phyloP scores from a whole-genome alignment of 768 basidiomycete genomes.

The Crassisporium funariophilum region DNA sequence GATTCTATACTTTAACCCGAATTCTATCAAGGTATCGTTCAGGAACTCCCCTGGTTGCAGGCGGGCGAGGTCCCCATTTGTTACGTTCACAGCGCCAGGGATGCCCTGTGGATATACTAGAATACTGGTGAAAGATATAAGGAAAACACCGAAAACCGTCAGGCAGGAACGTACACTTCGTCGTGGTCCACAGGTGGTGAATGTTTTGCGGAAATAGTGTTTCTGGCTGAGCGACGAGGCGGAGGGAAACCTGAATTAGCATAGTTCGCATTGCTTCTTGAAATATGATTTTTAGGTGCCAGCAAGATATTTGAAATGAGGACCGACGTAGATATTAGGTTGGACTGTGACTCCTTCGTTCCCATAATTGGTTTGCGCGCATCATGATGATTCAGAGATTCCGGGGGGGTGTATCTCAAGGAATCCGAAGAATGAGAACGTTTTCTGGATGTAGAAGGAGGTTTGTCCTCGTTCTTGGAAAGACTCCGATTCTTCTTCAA shows the following conservation, averaged over 20 bases:
- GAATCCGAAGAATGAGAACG: not conserved
- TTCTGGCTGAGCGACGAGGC: conserved; percentile 29
- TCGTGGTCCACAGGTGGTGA: conserved; percentile 37
- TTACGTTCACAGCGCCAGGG: conserved; percentile 80
- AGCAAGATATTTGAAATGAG: no score
- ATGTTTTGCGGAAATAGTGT: conserved; percentile 6
- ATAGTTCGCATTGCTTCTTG: not conserved
- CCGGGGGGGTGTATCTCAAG: not conserved
- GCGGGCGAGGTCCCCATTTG: conserved; percentile 73
- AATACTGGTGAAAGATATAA: conserved; percentile 47
- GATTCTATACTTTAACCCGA: conserved; percentile 80
- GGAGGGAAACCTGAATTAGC: not conserved
- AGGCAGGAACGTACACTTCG: conserved; percentile 55
- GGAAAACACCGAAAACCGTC: not conserved
- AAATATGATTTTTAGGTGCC: no score
- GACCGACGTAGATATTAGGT: no score
- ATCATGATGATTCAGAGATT: no score
- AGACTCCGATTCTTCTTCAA: no score
- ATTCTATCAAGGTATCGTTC: conserved; percentile 97
- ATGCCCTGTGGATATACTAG: conserved; percentile 72
- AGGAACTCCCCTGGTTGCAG: conserved; percentile 82
- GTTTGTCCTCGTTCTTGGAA: no score
- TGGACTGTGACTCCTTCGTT: no score
- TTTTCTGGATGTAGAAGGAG: not conserved
- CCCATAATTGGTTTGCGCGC: no score